Evolutionary conservation across 2,329 filamentous ascomycete genomes (phyloP).

Genomic region (Epichloe gansuensis): DNA sequence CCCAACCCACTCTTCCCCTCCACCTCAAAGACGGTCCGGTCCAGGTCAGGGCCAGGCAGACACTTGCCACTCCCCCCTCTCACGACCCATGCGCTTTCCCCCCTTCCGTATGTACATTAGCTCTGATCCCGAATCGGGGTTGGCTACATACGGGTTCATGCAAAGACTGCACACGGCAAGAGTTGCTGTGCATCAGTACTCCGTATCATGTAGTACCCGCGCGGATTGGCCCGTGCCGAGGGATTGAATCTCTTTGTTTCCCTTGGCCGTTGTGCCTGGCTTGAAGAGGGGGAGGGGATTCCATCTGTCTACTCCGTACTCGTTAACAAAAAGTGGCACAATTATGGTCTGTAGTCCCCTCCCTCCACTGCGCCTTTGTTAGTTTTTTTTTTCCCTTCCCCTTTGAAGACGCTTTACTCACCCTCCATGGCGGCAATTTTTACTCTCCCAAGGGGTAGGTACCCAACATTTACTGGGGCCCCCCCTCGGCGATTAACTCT

Average conservation of each 20-base stretch:
- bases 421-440: background rate
- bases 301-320: too few species aligned
- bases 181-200: too few species aligned
- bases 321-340: too few species aligned
- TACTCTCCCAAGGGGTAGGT: background rate
- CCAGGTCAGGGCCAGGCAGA: too few species aligned
- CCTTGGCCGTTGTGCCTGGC: background rate
- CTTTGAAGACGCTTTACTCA: background rate
- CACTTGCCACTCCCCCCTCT: too few species aligned
- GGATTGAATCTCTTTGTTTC: background rate
- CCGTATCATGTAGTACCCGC: too few species aligned
- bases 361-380: background rate
- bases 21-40: too few species aligned
- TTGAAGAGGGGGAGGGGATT: too few species aligned
- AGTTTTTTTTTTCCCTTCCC: background rate
- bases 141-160: background rate
- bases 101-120: background rate
- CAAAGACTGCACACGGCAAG: background rate
- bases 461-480: background rate
- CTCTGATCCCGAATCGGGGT: background rate
- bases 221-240: background rate
- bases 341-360: too few species aligned
- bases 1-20: too few species aligned
- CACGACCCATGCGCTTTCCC: background rate
- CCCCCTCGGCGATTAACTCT: too few species aligned